Percentiles rank a stretch among this genome's conserved stretches.
phyloP scores from a whole-genome alignment of 345 rosid genomes.

The Kandelia obovata region DNA sequence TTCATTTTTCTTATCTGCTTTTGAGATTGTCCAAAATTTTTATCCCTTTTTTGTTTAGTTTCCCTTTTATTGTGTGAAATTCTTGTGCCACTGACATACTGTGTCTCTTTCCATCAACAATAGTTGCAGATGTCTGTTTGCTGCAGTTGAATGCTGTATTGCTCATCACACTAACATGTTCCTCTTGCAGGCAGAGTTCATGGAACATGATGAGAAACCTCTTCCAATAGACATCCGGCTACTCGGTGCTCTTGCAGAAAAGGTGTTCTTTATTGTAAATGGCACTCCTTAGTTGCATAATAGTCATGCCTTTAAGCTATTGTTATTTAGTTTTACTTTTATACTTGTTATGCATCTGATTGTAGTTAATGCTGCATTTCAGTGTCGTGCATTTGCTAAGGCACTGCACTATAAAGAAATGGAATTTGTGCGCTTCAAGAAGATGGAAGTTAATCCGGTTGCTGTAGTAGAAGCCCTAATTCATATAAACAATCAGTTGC shows the following conservation, averaged over 20 bases:
- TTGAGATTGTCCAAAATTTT: too few species aligned
- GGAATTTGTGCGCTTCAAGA: slow-evolving; percentile 81
- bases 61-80: too few species aligned
- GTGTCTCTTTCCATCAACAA: background rate
- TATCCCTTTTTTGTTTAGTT: too few species aligned
- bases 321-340: background rate
- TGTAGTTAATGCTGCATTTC: slow-evolving; percentile 13
- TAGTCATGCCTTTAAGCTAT: background rate
- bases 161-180: background rate
- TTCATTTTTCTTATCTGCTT: too few species aligned
- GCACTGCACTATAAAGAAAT: slow-evolving; percentile 99
- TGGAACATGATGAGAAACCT: slow-evolving; percentile 98
- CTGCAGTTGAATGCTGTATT: background rate
- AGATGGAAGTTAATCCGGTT: slow-evolving; percentile 95
- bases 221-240: slow-evolving; percentile 98
- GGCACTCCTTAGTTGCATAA: slow-evolving; percentile 8
- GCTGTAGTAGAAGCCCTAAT: slow-evolving; percentile 97
- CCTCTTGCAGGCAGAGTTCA: slow-evolving; percentile 85
- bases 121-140: background rate
- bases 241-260: slow-evolving; percentile 98
- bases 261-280: slow-evolving; percentile 47
- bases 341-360: background rate
- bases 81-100: background rate
- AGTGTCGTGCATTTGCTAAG: slow-evolving; percentile 99
- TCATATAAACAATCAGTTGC: slow-evolving; percentile 96